Evolutionary conservation across 495 filamentous ascomycete genomes (phyloP), one percentile per base, ranked within the genome.

Genomic region (Penicillium paradoxum): DNA sequence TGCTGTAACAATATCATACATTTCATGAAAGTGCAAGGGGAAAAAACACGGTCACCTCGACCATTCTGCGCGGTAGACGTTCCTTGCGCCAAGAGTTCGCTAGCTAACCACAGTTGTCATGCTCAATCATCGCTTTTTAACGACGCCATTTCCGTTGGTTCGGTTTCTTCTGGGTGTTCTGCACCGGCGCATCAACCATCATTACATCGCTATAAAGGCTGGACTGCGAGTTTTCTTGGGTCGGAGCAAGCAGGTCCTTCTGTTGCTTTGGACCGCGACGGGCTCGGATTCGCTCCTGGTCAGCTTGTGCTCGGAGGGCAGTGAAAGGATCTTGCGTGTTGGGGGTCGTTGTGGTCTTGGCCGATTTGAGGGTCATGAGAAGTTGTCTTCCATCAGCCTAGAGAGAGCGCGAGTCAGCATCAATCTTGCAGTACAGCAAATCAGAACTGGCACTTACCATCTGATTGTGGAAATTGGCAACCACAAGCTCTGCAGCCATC

Each of bases 351-450:
- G 34, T 9, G 34, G 33, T 2, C 15, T 74, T 73, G 15, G 73
- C 66, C 11, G 74, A 63, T 53, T 90, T 91, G 58, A 86, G 73
- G 56, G 84, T 88, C 51, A 98, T 83, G 40, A 84, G 79, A 6
- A 98, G 77, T 10, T 90, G 62, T 49, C 89, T 79, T n/a, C 91
- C 89, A 57, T 96, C 91, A 48, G 91, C 91, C 90, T 95, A 55
- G n/a, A 17, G 36, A 19, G 13, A 14, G 15, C 11, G 25, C 8
- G 2, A 19, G 49, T 73, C 58, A 75, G 66, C 54, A 47, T 22
- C 17, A 21, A 51, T 49, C 24, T 45, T n/a, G 25, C 8, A 10
- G 14, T 34, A 22, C 17, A 37, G 38, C 19, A 29, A 37, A 11
- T 32, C n/a, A 6, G 24, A 21, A 14, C 27, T 1, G 13, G 18